Conservation (phyloP, 129 eudicot species). For the Arctium minus region DNA sequence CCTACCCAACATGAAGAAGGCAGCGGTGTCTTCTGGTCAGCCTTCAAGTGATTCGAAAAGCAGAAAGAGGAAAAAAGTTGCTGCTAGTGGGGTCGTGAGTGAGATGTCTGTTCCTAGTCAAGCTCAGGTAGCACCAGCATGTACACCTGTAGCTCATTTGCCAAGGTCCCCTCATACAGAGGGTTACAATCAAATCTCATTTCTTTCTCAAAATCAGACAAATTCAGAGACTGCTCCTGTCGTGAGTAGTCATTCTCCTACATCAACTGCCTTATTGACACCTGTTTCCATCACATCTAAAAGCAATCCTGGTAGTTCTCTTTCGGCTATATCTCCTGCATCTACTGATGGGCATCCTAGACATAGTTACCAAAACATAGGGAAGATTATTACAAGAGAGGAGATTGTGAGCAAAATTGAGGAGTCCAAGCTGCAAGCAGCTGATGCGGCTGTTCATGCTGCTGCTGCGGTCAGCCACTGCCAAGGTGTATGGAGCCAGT, state of each 20-base stretch:
- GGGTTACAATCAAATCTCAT: conserved; percentile 21
- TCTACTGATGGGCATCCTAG: conserved; percentile 25
- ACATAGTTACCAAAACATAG: conserved; percentile 24
- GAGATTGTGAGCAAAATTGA: conserved; percentile 52
- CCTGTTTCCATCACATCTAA: conserved; percentile 35
- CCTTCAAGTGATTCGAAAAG: conserved; percentile 51
- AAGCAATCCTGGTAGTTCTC: conserved; percentile 15
- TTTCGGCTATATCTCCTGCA: conserved; percentile 23
- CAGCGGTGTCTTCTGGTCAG: conserved; percentile 28
- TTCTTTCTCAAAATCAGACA: conserved; percentile 34
- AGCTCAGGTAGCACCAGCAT: conserved; percentile 17
- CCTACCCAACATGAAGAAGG: conserved; percentile 28
- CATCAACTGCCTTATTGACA: conserved; percentile 36
- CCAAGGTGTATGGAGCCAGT: conserved; percentile 67
- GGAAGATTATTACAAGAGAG: conserved; percentile 33
- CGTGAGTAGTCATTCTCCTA: conserved; percentile 27
- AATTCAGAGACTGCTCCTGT: conserved; percentile 27
- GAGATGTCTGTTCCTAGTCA: conserved; percentile 20
- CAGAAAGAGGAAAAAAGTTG: conserved; percentile 73
- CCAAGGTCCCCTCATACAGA: conserved; percentile 17
- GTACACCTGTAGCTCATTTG: conserved; percentile 20
- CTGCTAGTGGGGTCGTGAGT: conserved; percentile 28
- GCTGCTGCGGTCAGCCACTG: conserved; percentile 64
- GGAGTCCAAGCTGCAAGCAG: conserved; percentile 79
- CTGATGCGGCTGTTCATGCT: conserved; percentile 70